Evolutionary conservation across 2,329 filamentous ascomycete genomes (phyloP).

Genomic region (Exophiala aquamarina): DNA sequence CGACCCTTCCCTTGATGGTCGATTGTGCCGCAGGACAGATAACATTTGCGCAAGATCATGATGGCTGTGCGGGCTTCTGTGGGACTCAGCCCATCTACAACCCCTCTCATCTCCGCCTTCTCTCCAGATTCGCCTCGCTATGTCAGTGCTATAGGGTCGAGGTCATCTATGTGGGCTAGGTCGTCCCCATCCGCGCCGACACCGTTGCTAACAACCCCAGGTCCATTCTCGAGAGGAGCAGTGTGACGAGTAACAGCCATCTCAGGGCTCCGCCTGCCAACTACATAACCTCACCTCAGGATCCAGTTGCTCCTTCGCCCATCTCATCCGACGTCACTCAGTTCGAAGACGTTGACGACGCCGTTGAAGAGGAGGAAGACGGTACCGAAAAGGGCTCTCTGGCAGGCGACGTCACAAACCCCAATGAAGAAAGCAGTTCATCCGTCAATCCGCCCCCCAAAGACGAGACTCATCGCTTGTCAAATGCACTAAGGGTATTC

Average conservation of each 20-base stretch:
- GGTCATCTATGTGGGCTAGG: slow-evolving; percentile 55
- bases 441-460: slow-evolving; percentile 1
- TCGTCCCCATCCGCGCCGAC: slow-evolving; percentile 40
- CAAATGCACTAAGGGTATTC: slow-evolving; percentile 8
- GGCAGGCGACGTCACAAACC: background rate
- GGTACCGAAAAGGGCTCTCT: slow-evolving; percentile 15
- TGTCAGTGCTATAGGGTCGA: slow-evolving; percentile 51
- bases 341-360: slow-evolving; percentile 81
- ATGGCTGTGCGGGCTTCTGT: slow-evolving; percentile 66
- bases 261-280: slow-evolving; percentile 35
- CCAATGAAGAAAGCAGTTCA: background rate
- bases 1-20: slow-evolving; percentile 12
- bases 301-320: slow-evolving; percentile 66
- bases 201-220: slow-evolving; percentile 40
- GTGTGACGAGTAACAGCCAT: slow-evolving; percentile 16
- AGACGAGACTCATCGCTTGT: slow-evolving; percentile 1
- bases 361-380: slow-evolving; percentile 61
- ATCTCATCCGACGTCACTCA: slow-evolving; percentile 62
- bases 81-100: slow-evolving; percentile 56
- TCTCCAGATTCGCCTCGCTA: slow-evolving; percentile 52
- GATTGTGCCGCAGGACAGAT: slow-evolving; percentile 15
- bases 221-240: slow-evolving; percentile 16
- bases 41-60: slow-evolving; percentile 21
- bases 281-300: slow-evolving; percentile 43
- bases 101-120: slow-evolving; percentile 56